These are phyloP conservation scores for Chernovozyma aurita DNA, from an alignment of 1,139 yeast genomes.

Conservation along the genomic window DNA sequence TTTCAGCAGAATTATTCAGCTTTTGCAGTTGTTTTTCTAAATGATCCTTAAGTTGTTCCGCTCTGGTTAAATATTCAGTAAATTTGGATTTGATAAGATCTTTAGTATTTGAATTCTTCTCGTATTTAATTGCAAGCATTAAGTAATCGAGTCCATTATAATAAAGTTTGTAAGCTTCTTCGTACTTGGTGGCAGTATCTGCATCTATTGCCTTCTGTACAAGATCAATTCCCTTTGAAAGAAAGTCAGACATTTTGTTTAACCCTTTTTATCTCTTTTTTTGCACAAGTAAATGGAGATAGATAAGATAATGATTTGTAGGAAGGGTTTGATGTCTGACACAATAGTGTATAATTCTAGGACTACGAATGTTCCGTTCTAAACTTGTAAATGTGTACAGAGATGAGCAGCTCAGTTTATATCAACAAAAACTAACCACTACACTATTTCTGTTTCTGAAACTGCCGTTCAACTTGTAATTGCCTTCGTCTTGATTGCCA, in stretches of 20 bases:
- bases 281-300: no score
- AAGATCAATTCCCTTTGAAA: constrained; percentile 88
- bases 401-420: no score
- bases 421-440: no score
- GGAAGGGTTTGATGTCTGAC: no score
- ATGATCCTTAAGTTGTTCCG: constrained; percentile 91
- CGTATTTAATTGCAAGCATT: constrained; percentile 94
- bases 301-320: no score
- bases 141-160: constrained; percentile 91
- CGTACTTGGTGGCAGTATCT: constrained; percentile 85
- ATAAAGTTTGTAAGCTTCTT: constrained; percentile 90
- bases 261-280: background rate
- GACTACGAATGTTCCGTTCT: no score
- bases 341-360: no score
- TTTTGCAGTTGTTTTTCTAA: constrained; percentile 59
- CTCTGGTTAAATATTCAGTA: constrained; percentile 87
- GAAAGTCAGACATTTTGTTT: constrained; percentile 54
- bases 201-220: constrained; percentile 95
- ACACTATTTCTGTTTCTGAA: no score
- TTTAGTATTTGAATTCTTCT: constrained; percentile 84
- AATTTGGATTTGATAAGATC: constrained; percentile 85
- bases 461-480: no score
- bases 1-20: constrained; percentile 44
- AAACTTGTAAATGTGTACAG: no score
- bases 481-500: no score